phyloP scores from a whole-genome alignment of 306 rosid genomes.

The Echinosophora koreensis region DNA sequence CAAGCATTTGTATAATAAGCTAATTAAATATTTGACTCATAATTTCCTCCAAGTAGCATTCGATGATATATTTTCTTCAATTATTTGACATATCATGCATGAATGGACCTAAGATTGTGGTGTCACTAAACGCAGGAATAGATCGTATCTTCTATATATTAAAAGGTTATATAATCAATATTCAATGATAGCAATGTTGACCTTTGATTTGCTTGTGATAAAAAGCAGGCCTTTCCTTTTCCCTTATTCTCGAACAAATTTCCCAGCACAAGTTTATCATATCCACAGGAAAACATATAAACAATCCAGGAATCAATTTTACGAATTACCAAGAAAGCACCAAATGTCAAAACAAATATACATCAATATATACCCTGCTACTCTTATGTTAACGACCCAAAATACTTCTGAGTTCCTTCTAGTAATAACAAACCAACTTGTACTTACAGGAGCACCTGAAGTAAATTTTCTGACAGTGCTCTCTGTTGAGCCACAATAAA shows the following conservation, averaged over 20 bases:
- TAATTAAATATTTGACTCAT: constrained; percentile 23
- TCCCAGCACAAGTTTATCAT: background rate
- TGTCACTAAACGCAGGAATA: background rate
- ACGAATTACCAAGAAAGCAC: background rate
- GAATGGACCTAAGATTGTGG: background rate
- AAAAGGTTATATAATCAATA: background rate
- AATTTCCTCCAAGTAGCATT: constrained; percentile 18
- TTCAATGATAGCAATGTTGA: background rate
- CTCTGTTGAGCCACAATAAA: constrained; percentile 6
- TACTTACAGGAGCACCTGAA: background rate
- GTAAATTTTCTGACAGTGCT: background rate
- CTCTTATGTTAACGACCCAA: background rate
- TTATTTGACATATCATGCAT: constrained; percentile 3
- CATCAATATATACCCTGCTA: background rate
- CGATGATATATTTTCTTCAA: background rate
- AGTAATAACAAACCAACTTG: background rate
- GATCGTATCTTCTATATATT: background rate
- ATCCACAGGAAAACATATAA: background rate
- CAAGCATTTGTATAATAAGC: background rate
- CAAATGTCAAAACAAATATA: background rate
- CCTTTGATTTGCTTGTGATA: background rate
- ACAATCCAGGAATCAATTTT: background rate
- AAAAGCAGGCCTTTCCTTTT: background rate
- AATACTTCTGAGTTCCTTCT: background rate
- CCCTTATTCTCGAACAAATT: background rate